Base-by-base conservation (phyloP, 257 asterid genomes). In the Galeopsis tetrahit region DNA sequence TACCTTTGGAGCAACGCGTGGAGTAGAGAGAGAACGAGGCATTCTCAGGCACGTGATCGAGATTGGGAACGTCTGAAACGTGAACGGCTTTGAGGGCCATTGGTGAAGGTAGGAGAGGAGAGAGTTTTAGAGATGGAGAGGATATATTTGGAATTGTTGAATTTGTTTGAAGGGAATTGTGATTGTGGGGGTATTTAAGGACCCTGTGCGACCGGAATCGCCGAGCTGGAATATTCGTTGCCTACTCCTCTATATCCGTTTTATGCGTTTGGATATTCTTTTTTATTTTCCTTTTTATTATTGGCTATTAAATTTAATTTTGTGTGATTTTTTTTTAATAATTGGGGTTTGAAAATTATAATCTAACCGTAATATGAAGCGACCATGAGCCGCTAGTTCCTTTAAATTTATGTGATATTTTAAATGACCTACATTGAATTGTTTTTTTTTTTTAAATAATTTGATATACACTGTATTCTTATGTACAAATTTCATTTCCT, bases 11-110 rank as follows among this genome's bases (percentile, higher is more conserved):
- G 44, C 81, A 75, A 40, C 90, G 88, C 4, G 89, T 59, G 72
- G 96, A 68, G 73, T 60, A 81, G 2, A 79, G 71, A 46, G 91
- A 64, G 56, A 87, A 11, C 15, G 96, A 87, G 1, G 89, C 82
- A 62, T 74, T 89, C 6, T 88, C 89, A 8, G 87, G 85, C 72
- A 91, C 89, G 32, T 87, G 91, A 65, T 92, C 96, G 66, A 94
- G 89, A 82, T 81, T 85, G 32, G 97, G 98, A 59, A 94, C 96
- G 78, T 91, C 96, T 76, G 92, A 74, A 53, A 88, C 88, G 61
- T 91, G 99, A 82, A 88, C 96, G 57, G 99, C 97, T 69, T 87
- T 94, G 46, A 94, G 90, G 73, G 99, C 97, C 96, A 90, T 90
- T 73, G 81, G 81, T 55, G 0, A 55, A 11, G 65, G 44, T 40